Percentiles rank a stretch among this genome's conserved stretches.
phyloP scores from a whole-genome alignment of 202 grass and related monocot genomes.

The Panicum hallii region DNA sequence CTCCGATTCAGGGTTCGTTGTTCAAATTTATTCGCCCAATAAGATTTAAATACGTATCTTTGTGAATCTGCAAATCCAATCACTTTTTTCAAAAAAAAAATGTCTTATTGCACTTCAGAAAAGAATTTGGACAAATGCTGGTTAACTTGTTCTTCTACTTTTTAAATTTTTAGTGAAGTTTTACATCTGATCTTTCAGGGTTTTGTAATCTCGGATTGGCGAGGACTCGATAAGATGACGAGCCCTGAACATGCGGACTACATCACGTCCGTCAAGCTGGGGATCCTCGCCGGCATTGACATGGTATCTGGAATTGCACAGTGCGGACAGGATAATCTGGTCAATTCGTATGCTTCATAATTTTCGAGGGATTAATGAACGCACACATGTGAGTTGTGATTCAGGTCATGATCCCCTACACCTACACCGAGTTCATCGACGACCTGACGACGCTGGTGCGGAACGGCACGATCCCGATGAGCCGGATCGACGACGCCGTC shows the following conservation, averaged over 20 bases:
- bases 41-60: no score
- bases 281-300: constrained; percentile 44
- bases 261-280: constrained; percentile 22
- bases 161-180: not conserved
- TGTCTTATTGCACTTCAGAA: no score
- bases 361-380: not conserved
- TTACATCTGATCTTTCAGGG: not conserved
- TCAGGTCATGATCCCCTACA: constrained; percentile 69
- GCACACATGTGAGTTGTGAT: not conserved
- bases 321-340: not conserved
- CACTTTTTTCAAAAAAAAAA: no score
- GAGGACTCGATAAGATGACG: constrained; percentile 40
- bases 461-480: constrained; percentile 60
- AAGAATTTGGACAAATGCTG: no score
- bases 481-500: constrained; percentile 73
- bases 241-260: constrained; percentile 37
- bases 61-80: no score
- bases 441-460: constrained; percentile 50
- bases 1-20: constrained; percentile 60
- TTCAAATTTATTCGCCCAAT: not conserved
- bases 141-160: no score
- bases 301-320: constrained; percentile 24
- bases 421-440: constrained; percentile 57
- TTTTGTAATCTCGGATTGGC: constrained; percentile 47
- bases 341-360: not conserved